Evolutionary conservation across 2,329 filamentous ascomycete species (phyloP).

Genomic region (Ceratocystis alfenasii): DNA sequence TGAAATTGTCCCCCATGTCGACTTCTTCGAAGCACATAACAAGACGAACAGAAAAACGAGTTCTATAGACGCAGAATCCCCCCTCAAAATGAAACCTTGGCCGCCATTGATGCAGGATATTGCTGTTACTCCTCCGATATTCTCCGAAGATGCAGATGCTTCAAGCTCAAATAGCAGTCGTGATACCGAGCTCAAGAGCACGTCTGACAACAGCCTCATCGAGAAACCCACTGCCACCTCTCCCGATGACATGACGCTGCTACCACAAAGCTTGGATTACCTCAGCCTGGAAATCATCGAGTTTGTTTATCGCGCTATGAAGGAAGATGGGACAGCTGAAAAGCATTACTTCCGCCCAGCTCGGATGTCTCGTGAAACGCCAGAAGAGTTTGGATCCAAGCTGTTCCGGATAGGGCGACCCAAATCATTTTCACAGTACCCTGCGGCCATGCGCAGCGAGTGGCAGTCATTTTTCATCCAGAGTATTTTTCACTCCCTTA

Average conservation of each 20-base stretch:
- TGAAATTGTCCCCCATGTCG: conserved; percentile 14
- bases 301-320: conserved; percentile 48
- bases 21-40: conserved; percentile 15
- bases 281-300: conserved; percentile 46
- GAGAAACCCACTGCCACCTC: conserved; percentile 3
- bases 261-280: conserved; percentile 46
- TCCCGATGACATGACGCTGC: conserved; percentile 21
- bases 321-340: conserved; percentile 44
- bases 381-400: conserved; percentile 12
- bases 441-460: conserved; percentile 31
- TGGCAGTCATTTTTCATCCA: conserved; percentile 54
- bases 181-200: conserved; percentile 12
- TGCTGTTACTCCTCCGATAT: conserved; percentile 17
- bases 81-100: conserved; percentile 4
- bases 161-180: conserved; percentile 18
- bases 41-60: conserved; percentile 2
- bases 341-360: conserved; percentile 26
- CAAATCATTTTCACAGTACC: conserved; percentile 24
- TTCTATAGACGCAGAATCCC: conserved; percentile 3
- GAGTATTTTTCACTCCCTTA: conserved; percentile 51
- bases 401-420: conserved; percentile 14
- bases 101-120: conserved; percentile 3
- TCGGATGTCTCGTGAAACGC: conserved; percentile 16
- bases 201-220: conserved; percentile 4
- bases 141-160: conserved; percentile 18